Percentiles rank a stretch among this genome's conserved stretches.
These are phyloP conservation scores for Botryobasidium botryosum DNA, from an alignment of 768 basidiomycete genomes.

Conservation along the genomic window DNA sequence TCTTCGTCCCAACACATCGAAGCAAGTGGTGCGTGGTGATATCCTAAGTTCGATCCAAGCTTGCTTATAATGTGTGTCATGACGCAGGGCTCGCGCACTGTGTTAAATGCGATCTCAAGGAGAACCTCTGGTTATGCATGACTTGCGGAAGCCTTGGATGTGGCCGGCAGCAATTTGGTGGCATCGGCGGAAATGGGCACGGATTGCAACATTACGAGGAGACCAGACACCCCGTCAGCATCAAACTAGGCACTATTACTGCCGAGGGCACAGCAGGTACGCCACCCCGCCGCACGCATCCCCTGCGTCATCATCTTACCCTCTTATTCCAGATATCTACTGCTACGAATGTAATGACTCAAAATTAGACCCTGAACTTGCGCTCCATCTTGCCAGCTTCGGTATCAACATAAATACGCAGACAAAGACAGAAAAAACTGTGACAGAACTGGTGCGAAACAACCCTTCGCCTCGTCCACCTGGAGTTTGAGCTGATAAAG, in stretches of 20 bases:
- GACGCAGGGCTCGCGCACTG: conserved; percentile 62
- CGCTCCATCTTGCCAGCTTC: conserved; percentile 57
- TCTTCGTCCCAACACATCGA: conserved; percentile 30
- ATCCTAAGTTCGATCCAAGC: background rate
- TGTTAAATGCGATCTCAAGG: conserved; percentile 62
- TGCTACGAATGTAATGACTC: conserved; percentile 86
- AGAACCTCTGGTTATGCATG: conserved; percentile 92
- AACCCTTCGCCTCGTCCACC: background rate
- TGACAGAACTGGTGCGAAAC: conserved; percentile 72
- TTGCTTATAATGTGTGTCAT: background rate
- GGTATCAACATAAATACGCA: conserved; percentile 73
- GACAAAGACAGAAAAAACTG: conserved; percentile 87
- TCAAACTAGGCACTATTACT: conserved; percentile 93
- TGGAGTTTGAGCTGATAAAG: background rate
- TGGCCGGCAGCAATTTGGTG: conserved; percentile 72
- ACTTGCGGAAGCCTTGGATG: conserved; percentile 83
- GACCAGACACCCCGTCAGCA: conserved; percentile 62
- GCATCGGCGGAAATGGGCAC: conserved; percentile 74
- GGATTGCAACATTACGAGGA: conserved; percentile 61
- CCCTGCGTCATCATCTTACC: background rate
- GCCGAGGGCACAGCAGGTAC: conserved; percentile 81
- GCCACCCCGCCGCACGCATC: conserved; percentile 14
- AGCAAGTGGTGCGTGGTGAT: conserved; percentile 32
- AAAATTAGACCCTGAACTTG: conserved; percentile 57
- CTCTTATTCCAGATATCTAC: conserved; percentile 49